phyloP scores from a whole-genome alignment of 106 monocot genomes.

The Dactylorhiza incarnata region DNA sequence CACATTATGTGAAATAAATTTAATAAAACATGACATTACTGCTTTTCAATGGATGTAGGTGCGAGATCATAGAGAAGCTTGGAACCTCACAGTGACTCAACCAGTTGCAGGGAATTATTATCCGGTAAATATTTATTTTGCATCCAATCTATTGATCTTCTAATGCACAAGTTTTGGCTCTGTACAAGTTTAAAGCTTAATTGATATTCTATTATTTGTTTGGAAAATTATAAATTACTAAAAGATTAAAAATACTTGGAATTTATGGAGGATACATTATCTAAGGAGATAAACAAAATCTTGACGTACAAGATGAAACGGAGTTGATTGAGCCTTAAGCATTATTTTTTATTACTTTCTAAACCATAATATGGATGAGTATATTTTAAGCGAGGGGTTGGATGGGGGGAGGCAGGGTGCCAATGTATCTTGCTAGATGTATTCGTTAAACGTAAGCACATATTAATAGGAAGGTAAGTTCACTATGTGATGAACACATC shows the following conservation, averaged over 20 bases:
- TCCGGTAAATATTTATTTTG: constrained; percentile 1
- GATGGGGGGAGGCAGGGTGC: too few species aligned
- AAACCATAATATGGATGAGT: background rate
- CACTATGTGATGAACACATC: too few species aligned
- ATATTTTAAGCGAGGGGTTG: too few species aligned
- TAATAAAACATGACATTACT: background rate
- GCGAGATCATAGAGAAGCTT: background rate
- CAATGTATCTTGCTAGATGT: too few species aligned
- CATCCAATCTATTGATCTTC: background rate
- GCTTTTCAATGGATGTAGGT: background rate
- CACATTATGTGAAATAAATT: background rate
- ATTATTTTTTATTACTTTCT: background rate
- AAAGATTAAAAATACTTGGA: background rate
- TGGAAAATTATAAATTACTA: background rate
- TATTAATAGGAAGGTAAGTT: too few species aligned
- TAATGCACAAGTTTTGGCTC: background rate
- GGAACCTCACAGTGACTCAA: constrained; percentile 10
- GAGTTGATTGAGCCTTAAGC: background rate
- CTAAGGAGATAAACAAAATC: background rate
- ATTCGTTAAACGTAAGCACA: too few species aligned
- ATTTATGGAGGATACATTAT: background rate
- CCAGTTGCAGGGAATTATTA: constrained; percentile 8
- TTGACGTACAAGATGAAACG: background rate
- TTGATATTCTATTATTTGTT: background rate
- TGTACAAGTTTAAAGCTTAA: background rate